Percentiles rank a stretch among this genome's conserved stretches.
These are phyloP conservation scores for Westerdykella sp. DNA, from an alignment of 2,329 filamentous ascomycete genomes.

Conservation along the genomic window DNA sequence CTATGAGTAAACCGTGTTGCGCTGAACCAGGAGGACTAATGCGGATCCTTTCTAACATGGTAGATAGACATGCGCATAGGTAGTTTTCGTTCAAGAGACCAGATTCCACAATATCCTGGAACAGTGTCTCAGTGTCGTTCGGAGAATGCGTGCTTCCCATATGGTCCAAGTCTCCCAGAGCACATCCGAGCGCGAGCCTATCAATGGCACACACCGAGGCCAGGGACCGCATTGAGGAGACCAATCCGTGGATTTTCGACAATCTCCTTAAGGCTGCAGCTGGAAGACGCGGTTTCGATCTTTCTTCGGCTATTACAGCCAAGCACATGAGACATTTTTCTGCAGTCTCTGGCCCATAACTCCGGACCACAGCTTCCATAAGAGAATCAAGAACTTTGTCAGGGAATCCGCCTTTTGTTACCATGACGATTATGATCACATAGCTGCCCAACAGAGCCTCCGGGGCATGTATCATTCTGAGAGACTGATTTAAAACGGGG, in stretches of 20 bases:
- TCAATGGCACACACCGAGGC: constrained; percentile 61
- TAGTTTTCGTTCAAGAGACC: constrained; percentile 59
- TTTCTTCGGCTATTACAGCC: constrained; percentile 73
- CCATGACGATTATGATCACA: constrained; percentile 82
- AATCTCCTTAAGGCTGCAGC: constrained; percentile 63
- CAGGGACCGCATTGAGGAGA: constrained; percentile 55
- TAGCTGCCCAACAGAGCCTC: constrained; percentile 83
- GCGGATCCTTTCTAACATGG: constrained; percentile 51
- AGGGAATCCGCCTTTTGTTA: constrained; percentile 71
- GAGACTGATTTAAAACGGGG: constrained; percentile 68
- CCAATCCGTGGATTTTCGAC: constrained; percentile 56
- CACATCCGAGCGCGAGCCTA: constrained; percentile 66
- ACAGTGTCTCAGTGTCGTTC: constrained; percentile 34
- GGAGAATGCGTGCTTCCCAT: constrained; percentile 8
- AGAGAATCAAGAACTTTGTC: constrained; percentile 76
- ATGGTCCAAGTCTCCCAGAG: constrained; percentile 40
- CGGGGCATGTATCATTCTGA: constrained; percentile 67
- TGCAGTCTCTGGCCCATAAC: constrained; percentile 68
- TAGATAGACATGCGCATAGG: constrained; percentile 58
- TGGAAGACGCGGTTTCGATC: constrained; percentile 63
- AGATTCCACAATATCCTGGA: constrained; percentile 57
- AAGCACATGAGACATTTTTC: constrained; percentile 72
- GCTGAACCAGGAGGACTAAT: constrained; percentile 19
- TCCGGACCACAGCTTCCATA: constrained; percentile 79
- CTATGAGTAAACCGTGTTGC: constrained; percentile 26